Base-by-base conservation (phyloP, 768 basidiomycete species). In the Pleurotus tuber-regium region DNA sequence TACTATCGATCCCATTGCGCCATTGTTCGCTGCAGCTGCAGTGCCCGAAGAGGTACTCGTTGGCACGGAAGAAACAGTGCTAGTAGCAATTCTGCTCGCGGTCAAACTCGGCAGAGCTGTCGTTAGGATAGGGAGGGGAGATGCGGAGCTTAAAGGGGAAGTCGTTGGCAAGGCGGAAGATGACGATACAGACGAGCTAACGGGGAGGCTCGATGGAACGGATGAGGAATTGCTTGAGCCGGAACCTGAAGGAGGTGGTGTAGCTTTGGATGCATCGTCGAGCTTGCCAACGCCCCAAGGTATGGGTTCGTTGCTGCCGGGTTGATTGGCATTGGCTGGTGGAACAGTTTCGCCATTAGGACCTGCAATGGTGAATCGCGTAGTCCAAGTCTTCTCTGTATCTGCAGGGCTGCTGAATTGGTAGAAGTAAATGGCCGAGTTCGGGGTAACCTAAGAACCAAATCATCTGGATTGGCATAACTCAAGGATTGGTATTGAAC, bases 341-440 rank as follows among this genome's bases (percentile, higher is more conserved):
- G 80, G 59, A 2, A 73, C 73, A 46, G 75, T 70, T 6, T 66
- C 55, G 10, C 80, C 82, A 21, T 64, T 57, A 3, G 75, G 39
- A 28, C 74, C 77, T 2, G 84, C 80, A 60, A 92, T 89, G 29
- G 84, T 71, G 74, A 90, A 92, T 19, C 90, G 86, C 12, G 80
- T 82, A 2, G 88, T 87, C 90, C 90, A 92, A 29, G 70, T 64
- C 61, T 70, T 73, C 43, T 60, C 61, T 30, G 66, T 1, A 0
- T 79, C 61, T 4, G 54, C 59, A 0, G 76, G 68, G 1, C 79
- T 66, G 12, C 78, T 71, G 73, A 87, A 91, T 60, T 90, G 87
- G 66, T 89, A 89, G 72, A 91, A 92, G 71, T 90, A 92, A 57
- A 91, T 82, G 30, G 80, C 61, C 2, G 89, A 74, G 65, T 86